phyloP scores from a whole-genome alignment of 169 alveolate genomes.

The Eimeria necatrix region DNA sequence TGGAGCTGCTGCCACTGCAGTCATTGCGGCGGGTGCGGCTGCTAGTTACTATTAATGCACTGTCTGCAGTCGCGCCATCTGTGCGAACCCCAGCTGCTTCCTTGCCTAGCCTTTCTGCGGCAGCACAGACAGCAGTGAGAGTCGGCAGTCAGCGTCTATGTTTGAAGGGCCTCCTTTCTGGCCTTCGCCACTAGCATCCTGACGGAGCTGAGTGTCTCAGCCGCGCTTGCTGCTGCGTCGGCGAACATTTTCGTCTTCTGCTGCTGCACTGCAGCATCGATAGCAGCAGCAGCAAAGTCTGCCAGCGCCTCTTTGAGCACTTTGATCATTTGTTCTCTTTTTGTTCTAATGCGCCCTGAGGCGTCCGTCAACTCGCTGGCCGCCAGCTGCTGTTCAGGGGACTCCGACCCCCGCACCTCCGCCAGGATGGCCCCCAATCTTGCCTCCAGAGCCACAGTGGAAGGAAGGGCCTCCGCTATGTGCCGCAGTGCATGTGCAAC shows the following conservation, averaged over 20 bases:
- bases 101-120: not conserved
- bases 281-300: not conserved
- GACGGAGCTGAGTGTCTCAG: not conserved
- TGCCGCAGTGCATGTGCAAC: not conserved
- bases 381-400: not conserved
- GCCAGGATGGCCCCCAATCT: not conserved
- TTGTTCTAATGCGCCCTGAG: not conserved
- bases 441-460: not conserved
- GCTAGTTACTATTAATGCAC: not conserved
- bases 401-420: not conserved
- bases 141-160: not conserved
- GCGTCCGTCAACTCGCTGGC: not conserved
- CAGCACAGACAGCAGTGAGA: constrained; percentile 3
- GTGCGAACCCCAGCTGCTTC: not conserved
- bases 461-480: not conserved
- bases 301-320: not conserved
- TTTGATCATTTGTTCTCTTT: not conserved
- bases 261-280: not conserved
- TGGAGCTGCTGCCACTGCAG: not conserved
- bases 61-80: not conserved
- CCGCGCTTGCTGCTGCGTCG: not conserved
- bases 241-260: not conserved
- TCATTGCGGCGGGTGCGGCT: not conserved
- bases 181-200: not conserved
- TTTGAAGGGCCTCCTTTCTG: not conserved